Base-by-base conservation (phyloP, 148 eudicot genomes). In the Amaranthus palmeri region DNA sequence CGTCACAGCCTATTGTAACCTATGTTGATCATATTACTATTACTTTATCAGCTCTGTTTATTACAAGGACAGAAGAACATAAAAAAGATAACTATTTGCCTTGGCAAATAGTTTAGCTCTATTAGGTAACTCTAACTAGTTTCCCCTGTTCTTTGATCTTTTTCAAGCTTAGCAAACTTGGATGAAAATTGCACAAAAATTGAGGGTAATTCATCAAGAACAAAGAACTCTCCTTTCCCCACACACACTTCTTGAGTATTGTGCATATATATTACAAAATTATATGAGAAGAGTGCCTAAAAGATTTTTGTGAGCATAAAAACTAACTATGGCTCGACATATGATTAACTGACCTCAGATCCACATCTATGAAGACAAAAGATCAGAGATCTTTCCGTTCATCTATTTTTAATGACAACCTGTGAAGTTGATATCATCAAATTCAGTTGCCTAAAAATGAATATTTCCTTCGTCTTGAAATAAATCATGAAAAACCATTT, bases 241-340 rank as follows among this genome's bases (percentile, higher is more conserved):
- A 88, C 90, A 43, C 96, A 90, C 36, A 86, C 93, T 70, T 92
- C 97, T 85, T 92, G 97, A 71, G 96, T 92, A 80, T 72, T 36
- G 15, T 60, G 18, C 36, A n/a, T 52, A 10, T 45, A 25, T 25
- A 25, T 8, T 3, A 7, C 45, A 46, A 40, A 15, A 65, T 45
- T 12, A 3, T 5, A 43, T 3, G 6, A 0, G 48, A 14, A 5
- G 15, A 45, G 9, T 62, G 5, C 50, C 7, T 0, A 15, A 2
- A 25, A 25, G 36, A 3, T 61, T 61, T 8, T 10, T 7, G 17
- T 15, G 0, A 25, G 36, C 36, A 25, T 25, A 25, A 25, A 25
- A 12, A 65, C 36, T 0, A 50, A 11, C 11, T 41, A 67, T 4
- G 8, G 3, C 41, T 54, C 36, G 46, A 4, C 3, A 57, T 49